Base-by-base conservation (phyloP, 2,329 filamentous ascomycete species). In the Fusarium albidum region DNA sequence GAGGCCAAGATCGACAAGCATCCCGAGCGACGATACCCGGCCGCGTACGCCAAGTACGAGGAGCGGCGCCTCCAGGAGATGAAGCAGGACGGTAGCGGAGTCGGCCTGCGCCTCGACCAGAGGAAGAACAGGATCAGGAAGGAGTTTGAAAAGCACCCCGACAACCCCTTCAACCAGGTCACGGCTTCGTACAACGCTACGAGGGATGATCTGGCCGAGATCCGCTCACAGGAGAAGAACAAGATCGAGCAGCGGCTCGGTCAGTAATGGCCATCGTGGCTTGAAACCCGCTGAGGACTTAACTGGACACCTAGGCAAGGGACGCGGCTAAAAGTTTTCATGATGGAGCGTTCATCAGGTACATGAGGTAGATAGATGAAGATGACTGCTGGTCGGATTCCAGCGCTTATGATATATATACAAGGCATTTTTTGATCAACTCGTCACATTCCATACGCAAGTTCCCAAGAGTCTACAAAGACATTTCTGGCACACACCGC, bases 161-260 rank as follows among this genome's bases (percentile, higher is more conserved):
- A 98, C 67, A 99, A 99, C 73, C 95, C 95, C 12, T 95, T 96
- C 77, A 96, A 96, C 77, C 91, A 96, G 77, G 87, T 88, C 13
- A 85, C 79, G 44, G 90, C 86, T 3, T 74, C 80, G 4, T 96
- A 92, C 75, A 91, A 99, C 74, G 85, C 91, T 47, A 84, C 82
- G 17, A 89, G 85, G 74, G 91, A 92, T 5, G 94, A 99, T 67
- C 68, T 96, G 37, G 80, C 80, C 41, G 80, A 84, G 41, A 76
- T 93, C 52, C 84, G 79, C 69, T 78, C 85, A 34, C 73, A 81
- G 49, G 91, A 96, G 78, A 87, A 81, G 76, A 70, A 74, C 63
- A 92, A 89, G 82, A 87, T 91, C 59, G 93, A 97, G 81, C 75
- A 78, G 66, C 82, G 90, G 52, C 77, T 96, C 60, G 81, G 75